Conservation (phyloP, 306 rosid genomes). For the Quercus alba region DNA sequence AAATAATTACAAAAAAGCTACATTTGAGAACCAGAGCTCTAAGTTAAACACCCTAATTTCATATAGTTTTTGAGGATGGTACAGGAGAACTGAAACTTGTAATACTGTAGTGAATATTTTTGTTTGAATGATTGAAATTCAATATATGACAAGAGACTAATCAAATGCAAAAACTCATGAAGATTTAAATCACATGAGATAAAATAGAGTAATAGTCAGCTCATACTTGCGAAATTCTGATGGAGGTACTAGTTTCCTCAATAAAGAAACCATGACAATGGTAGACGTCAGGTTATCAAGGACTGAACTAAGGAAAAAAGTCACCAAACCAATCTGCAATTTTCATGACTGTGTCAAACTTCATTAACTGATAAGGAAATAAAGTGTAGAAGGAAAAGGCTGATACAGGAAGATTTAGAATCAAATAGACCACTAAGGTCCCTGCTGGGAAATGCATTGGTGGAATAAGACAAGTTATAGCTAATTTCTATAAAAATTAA, state of each 20-base stretch:
- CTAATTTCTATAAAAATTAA: neutral
- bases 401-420: neutral
- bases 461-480: neutral
- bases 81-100: neutral
- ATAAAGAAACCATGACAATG: conserved; percentile 87
- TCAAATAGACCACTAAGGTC: neutral
- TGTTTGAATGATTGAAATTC: neutral
- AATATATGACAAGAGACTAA: neutral
- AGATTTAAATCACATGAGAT: conserved; percentile 9
- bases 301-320: conserved; percentile 82
- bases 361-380: neutral
- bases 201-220: neutral
- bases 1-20: neutral
- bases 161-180: neutral
- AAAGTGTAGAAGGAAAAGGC: neutral
- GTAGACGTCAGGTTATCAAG: conserved; percentile 96
- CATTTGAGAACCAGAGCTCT: neutral
- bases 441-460: neutral
- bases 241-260: conserved; percentile 87
- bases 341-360: conserved; percentile 24
- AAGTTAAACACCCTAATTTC: neutral
- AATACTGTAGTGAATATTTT: neutral
- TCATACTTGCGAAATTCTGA: conserved; percentile 89
- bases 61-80: neutral
- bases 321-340: conserved; percentile 81